Evolutionary conservation across 768 basidiomycete genomes (phyloP).

Genomic region (Candolleomyces eurysporus): DNA sequence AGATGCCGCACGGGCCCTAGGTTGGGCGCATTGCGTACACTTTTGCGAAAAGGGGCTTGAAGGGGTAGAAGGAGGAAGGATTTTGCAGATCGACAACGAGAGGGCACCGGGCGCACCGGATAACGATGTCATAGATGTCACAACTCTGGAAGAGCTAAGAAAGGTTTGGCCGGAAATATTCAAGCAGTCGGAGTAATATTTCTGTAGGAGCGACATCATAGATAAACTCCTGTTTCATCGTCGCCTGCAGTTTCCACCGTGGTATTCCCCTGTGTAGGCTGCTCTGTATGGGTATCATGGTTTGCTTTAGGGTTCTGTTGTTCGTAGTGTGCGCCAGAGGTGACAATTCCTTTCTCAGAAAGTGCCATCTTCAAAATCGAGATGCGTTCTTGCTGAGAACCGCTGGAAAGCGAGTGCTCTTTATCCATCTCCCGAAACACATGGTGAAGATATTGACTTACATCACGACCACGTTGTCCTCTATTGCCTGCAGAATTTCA

Average conservation of each 20-base stretch:
- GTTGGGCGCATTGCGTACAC: constrained; percentile 75
- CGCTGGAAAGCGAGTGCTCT: constrained; percentile 36
- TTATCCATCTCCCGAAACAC: not conserved
- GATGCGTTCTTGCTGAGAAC: constrained; percentile 77
- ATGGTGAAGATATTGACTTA: constrained; percentile 19
- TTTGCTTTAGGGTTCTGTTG: constrained; percentile 6
- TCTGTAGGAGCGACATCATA: not conserved
- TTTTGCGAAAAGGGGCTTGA: constrained; percentile 71
- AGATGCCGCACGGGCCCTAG: constrained; percentile 57
- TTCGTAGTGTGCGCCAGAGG: constrained; percentile 47
- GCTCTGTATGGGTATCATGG: not conserved
- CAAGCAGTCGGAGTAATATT: constrained; percentile 21
- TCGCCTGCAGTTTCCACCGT: not conserved
- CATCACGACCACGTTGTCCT: constrained; percentile 78
- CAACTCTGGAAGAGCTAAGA: constrained; percentile 63
- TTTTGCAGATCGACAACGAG: constrained; percentile 45
- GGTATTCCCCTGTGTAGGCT: not conserved
- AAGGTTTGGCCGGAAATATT: constrained; percentile 77
- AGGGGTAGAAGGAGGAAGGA: constrained; percentile 59
- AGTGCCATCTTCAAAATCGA: constrained; percentile 66
- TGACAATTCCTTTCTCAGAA: constrained; percentile 53
- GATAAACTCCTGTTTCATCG: constrained; percentile 3
- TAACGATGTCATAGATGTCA: constrained; percentile 52
- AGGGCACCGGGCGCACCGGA: constrained; percentile 30
- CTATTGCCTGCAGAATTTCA: constrained; percentile 57